Evolutionary conservation across 2,329 filamentous ascomycete species (phyloP).

Genomic region (Thielaviopsis ethacetica): DNA sequence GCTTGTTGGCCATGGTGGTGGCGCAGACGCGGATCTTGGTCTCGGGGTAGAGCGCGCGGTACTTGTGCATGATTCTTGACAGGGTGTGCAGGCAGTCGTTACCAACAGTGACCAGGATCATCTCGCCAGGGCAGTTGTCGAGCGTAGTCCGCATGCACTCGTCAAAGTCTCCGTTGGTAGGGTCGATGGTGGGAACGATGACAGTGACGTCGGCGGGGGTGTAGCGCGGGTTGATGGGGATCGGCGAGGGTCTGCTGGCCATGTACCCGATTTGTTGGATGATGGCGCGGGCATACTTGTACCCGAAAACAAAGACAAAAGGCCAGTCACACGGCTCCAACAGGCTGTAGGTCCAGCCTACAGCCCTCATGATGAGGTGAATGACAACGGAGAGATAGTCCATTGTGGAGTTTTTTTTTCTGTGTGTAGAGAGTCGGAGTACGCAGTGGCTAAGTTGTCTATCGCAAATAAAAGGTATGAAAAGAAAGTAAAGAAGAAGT

Average conservation of each 20-base stretch:
- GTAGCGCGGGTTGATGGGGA: conserved; percentile 18
- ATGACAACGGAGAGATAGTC: background rate
- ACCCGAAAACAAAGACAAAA: conserved; percentile 17
- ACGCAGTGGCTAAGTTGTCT: background rate
- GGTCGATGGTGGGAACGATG: conserved; percentile 34
- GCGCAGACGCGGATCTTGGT: conserved; percentile 19
- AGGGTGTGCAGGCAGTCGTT: conserved; percentile 15
- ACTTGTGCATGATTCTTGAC: conserved; percentile 5
- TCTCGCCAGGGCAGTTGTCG: conserved; percentile 20
- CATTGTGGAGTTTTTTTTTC: background rate
- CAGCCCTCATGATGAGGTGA: background rate
- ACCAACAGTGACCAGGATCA: conserved; percentile 32
- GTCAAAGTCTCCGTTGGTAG: conserved; percentile 23
- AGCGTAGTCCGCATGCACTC: conserved; percentile 26
- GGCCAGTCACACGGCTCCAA: background rate
- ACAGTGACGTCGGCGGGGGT: conserved; percentile 28
- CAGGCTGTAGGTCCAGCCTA: background rate
- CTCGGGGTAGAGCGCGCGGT: conserved; percentile 1
- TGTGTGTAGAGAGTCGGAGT: background rate
- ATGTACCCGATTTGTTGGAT: conserved; percentile 26
- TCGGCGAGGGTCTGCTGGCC: conserved; percentile 22
- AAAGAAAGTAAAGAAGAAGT: background rate
- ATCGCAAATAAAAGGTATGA: background rate
- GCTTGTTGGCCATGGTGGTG: conserved; percentile 27
- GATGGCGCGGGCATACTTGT: conserved; percentile 29